Conservation (phyloP, 805 yeast species). For the Wickerhamomyces hampshirensis region DNA sequence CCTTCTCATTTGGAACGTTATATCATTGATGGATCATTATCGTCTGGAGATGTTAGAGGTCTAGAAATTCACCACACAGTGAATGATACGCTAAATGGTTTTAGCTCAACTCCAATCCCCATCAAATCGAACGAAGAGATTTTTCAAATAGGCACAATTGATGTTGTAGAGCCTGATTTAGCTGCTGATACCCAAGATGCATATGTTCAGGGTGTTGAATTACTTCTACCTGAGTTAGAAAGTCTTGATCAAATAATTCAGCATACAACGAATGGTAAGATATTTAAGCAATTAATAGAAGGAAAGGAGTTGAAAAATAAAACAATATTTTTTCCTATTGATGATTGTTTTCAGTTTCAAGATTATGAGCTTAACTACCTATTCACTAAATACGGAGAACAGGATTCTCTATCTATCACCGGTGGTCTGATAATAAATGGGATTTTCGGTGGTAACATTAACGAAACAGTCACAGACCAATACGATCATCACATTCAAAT, state of each 20-base stretch:
- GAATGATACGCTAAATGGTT: background rate
- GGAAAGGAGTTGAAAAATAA: slow-evolving; percentile 23
- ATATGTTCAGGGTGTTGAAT: slow-evolving; percentile 59
- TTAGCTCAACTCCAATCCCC: slow-evolving; percentile 27
- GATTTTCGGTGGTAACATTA: slow-evolving; percentile 38
- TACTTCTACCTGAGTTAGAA: slow-evolving; percentile 34
- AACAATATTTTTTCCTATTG: slow-evolving; percentile 45
- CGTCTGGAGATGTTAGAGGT: slow-evolving; percentile 26
- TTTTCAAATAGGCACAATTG: slow-evolving; percentile 35
- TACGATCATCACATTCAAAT: slow-evolving; percentile 23
- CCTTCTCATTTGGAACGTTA: slow-evolving; percentile 27
- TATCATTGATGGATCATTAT: slow-evolving; percentile 30
- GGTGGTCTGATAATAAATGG: slow-evolving; percentile 36
- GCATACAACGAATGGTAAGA: background rate
- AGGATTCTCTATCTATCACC: slow-evolving; percentile 25
- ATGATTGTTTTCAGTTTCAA: slow-evolving; percentile 30
- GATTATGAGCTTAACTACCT: slow-evolving; percentile 44
- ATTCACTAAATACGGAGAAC: slow-evolving; percentile 24
- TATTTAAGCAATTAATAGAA: slow-evolving; percentile 2
- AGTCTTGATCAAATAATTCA: slow-evolving; percentile 33
- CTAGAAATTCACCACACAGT: slow-evolving; percentile 7
- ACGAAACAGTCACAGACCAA: slow-evolving; percentile 18
- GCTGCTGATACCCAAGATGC: slow-evolving; percentile 60
- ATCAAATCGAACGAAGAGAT: slow-evolving; percentile 15
- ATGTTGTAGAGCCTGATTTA: slow-evolving; percentile 54